Base-by-base conservation (phyloP, 148 eudicot species). In the Rheum nobile region DNA sequence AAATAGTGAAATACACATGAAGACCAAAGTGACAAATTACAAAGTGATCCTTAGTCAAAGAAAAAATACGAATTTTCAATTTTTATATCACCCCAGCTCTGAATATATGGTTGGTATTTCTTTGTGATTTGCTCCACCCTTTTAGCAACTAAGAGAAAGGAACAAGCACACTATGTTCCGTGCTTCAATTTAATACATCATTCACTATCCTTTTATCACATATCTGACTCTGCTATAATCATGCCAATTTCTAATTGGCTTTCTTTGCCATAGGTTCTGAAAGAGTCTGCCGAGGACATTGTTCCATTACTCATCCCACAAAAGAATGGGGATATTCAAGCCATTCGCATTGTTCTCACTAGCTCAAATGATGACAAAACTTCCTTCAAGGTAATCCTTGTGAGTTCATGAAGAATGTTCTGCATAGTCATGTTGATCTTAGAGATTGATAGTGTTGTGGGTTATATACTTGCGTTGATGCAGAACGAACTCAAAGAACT, bases 341-440 rank as follows among this genome's bases (percentile, higher is more conserved):
- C 91, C 71, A 84, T 96, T 84, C 91, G 86, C 67, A 78, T 82
- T 80, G 90, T 96, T 84, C 82, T 90, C 59, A 84, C 96, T n/a
- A 85, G 86, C 61, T 92, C 99, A 59, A 83, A 85, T 72, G 95
- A 89, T 75, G 99, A 96, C 81, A 87, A 79, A 79, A 44, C 37
- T 75, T 71, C 78, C 78, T 85, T 90, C 47, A 90, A 89, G 96
- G 97, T 91, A 80, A n/a, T 63, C 6, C n/a, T 32, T 63, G 38
- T 65, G 19, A 32, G 70, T 65, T 65, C 70, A 65, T 21, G 11
- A 55, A 4, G 12, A 1, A n/a, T 65, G 41, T 28, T 28, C 67
- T 57, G 0, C n/a, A 6, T 16, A 65, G 38, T 7, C 70, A 16
- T 2, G 7, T 14, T 65, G 70, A 22, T 17, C 39, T 31, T 32